Conservation (phyloP, 1,284 basidiomycete species). For the Apiotrichum laibachii region DNA sequence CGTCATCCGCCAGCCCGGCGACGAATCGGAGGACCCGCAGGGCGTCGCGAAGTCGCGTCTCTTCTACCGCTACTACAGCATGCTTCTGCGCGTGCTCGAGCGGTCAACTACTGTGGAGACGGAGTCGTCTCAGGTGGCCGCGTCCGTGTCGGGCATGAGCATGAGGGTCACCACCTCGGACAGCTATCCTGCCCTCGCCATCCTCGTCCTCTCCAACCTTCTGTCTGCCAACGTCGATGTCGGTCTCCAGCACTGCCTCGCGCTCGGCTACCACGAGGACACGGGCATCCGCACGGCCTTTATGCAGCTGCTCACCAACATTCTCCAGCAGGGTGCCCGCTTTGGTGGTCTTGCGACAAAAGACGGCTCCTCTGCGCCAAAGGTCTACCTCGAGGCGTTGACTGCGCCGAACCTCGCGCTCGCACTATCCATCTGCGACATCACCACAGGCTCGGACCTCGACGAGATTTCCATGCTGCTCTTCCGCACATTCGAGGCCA, state of each 20-base stretch:
- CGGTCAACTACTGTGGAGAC: slow-evolving; percentile 41
- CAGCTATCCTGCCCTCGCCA: slow-evolving; percentile 31
- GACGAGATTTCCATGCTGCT: slow-evolving; percentile 78
- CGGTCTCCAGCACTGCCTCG: slow-evolving; percentile 82
- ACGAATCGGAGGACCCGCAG: slow-evolving; percentile 61
- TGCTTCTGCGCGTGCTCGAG: slow-evolving; percentile 65
- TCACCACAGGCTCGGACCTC: slow-evolving; percentile 71
- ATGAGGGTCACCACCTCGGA: slow-evolving; percentile 14
- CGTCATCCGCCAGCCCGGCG: slow-evolving; percentile 64
- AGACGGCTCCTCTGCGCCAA: slow-evolving; percentile 24
- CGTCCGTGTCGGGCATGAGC: slow-evolving; percentile 22
- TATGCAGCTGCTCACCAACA: slow-evolving; percentile 80
- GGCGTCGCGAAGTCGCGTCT: slow-evolving; percentile 69
- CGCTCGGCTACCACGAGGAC: slow-evolving; percentile 74
- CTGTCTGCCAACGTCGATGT: slow-evolving; percentile 82
- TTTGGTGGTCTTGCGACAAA: slow-evolving; percentile 37
- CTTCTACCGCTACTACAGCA: slow-evolving; percentile 70
- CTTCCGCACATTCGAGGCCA: slow-evolving; percentile 78
- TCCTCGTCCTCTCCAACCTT: slow-evolving; percentile 75
- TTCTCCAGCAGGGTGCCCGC: slow-evolving; percentile 70
- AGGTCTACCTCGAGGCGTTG: slow-evolving; percentile 34
- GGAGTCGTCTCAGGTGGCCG: slow-evolving; percentile 22
- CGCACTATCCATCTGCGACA: slow-evolving; percentile 79
- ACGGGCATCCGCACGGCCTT: slow-evolving; percentile 73
- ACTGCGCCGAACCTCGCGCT: slow-evolving; percentile 52